Evolutionary conservation across 768 basidiomycete genomes (phyloP), one percentile per base, ranked within the genome.

Genomic region (Tylopilus rubrobrunneus): DNA sequence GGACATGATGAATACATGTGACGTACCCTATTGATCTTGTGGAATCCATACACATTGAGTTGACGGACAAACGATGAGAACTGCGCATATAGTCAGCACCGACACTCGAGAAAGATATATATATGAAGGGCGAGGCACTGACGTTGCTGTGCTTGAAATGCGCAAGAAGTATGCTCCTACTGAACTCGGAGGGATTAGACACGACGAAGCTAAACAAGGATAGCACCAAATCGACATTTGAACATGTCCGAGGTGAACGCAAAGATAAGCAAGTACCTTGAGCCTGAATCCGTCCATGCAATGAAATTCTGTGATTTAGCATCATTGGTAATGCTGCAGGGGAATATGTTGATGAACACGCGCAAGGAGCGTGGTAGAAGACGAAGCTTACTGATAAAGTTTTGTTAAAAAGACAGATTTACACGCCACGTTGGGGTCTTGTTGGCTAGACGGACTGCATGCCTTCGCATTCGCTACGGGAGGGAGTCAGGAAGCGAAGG

Each of bases 11-110:
- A 45, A 39, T 40, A 52, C 7, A 48, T 28, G 23, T 12, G 48
- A 76, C 81, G 56, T 53, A 89, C 87, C 72, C 90, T 80, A 69
- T 92, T 92, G 72, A 91, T 91, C 73, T 95, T 95, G 71, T 93
- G 91, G 71, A 95, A 96, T 39, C 92, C 92, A 62, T 94, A 96
- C 90, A 94, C 94, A 75, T 96, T 95, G 52, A 95, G 79, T 69
- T 95, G 93, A 53, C 94, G 85, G 40, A 95, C 92, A 70, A 97
- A 97, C 65, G 89, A 92, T 9, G 92, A 92, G 69, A 97, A 96
- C 85, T 96, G 64, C 9, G 41, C 54, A 51, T 45, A 50, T 51
- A 50, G 51, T 57, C 44, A 59, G 27, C 14, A 55, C n/a, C 40
- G 49, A 45, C 41, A 44, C 34, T 1, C 9, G 11, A 29, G 55